Conservation (phyloP, 768 basidiomycete species). For the Kwoniella pini region DNA sequence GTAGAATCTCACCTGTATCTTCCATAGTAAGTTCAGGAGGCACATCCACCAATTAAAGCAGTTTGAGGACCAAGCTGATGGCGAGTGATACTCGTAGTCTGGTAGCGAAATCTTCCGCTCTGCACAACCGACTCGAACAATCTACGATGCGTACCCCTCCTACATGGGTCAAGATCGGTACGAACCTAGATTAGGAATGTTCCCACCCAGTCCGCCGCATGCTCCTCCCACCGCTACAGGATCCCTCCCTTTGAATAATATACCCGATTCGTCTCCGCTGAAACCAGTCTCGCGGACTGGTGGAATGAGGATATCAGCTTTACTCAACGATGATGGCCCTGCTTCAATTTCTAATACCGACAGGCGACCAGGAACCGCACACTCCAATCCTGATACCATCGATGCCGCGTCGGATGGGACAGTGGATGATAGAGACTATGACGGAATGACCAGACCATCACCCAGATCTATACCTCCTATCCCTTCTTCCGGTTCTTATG, state of each 20-base stretch:
- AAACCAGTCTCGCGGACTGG: slow-evolving; percentile 26
- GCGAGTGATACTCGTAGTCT: neutral
- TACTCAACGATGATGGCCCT: slow-evolving; percentile 43
- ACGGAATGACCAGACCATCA: slow-evolving; percentile 28
- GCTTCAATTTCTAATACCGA: neutral
- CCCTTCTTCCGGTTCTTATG: neutral
- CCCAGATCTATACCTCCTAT: slow-evolving; percentile 16
- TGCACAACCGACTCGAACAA: slow-evolving; percentile 21
- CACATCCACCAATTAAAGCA: too few species aligned
- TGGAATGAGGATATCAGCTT: slow-evolving; percentile 39
- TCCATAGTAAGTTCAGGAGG: neutral
- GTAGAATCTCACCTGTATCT: slow-evolving; percentile 1
- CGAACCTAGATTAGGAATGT: slow-evolving; percentile 39
- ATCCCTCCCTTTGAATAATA: neutral
- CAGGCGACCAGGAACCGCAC: slow-evolving; percentile 11
- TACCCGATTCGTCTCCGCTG: slow-evolving; percentile 1
- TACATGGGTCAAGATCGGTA: slow-evolving; percentile 13
- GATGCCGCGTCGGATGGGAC: slow-evolving; percentile 47
- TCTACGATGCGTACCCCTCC: slow-evolving; percentile 19
- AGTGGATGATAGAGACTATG: slow-evolving; percentile 35
- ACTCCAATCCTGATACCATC: slow-evolving; percentile 12
- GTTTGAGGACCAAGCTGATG: too few species aligned
- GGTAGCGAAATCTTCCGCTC: slow-evolving; percentile 10
- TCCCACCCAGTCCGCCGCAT: slow-evolving; percentile 29
- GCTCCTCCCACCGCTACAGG: neutral